Percentiles rank a stretch among this genome's conserved stretches.
phyloP scores from a whole-genome alignment of 345 rosid genomes.

The Salix viminalis region DNA sequence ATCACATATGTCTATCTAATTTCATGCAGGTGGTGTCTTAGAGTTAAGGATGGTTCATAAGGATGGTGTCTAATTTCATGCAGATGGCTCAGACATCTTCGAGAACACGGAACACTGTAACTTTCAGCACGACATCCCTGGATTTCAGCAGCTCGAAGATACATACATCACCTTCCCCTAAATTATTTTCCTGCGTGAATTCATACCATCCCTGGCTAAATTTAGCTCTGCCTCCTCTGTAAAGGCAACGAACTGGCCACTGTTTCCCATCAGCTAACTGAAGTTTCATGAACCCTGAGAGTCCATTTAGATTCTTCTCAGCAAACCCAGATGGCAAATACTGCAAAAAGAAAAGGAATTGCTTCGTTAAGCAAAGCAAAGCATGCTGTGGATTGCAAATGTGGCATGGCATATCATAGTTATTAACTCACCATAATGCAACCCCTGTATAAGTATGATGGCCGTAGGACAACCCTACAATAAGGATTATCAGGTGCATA shows the following conservation, averaged over 20 bases:
- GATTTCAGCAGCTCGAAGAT: constrained; percentile 66
- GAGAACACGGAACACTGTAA: constrained; percentile 59
- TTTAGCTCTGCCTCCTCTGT: constrained; percentile 80
- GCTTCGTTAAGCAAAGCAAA: not conserved
- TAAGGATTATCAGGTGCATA: constrained; percentile 76
- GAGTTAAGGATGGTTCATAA: constrained; percentile 17
- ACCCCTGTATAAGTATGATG: constrained; percentile 74
- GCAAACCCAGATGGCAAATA: constrained; percentile 86
- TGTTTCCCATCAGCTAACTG: constrained; percentile 70
- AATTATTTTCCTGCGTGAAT: constrained; percentile 67
- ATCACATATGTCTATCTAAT: constrained; percentile 7
- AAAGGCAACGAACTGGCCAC: constrained; percentile 89
- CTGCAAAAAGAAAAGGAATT: constrained; percentile 31
- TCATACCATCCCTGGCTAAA: constrained; percentile 93
- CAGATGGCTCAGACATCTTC: constrained; percentile 24
- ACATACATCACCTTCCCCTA: constrained; percentile 91
- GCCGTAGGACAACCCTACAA: constrained; percentile 81
- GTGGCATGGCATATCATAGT: not conserved
- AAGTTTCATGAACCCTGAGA: constrained; percentile 76
- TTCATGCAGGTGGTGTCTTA: constrained; percentile 11
- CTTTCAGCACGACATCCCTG: constrained; percentile 77
- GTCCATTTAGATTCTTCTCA: constrained; percentile 71
- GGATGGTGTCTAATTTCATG: constrained; percentile 5
- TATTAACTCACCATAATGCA: constrained; percentile 68
- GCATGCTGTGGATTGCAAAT: not conserved